phyloP scores from a whole-genome alignment of 106 monocot genomes.

The Apostasia ramifera region DNA sequence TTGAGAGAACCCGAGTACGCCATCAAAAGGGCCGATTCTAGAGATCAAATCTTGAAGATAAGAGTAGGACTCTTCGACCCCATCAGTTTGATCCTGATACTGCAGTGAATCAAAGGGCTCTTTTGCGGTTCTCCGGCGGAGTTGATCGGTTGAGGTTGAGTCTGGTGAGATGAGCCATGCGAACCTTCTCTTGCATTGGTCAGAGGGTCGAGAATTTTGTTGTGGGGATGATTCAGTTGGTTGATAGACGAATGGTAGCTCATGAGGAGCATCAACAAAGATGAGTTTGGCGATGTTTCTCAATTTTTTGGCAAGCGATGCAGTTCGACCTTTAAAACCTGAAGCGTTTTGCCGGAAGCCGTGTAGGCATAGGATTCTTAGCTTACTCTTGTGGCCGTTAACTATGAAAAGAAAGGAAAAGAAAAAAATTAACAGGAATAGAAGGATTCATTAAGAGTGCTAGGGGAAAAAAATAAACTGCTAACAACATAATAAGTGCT shows the following conservation, averaged over 20 bases:
- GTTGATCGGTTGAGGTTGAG: slow-evolving; percentile 5
- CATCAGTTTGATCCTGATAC: slow-evolving; percentile 68
- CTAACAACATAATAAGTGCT: neutral
- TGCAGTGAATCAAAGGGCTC: slow-evolving; percentile 74
- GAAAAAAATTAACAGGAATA: neutral
- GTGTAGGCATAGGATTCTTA: slow-evolving; percentile 88
- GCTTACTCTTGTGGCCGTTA: slow-evolving; percentile 29
- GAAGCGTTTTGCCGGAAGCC: slow-evolving; percentile 94
- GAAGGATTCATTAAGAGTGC: neutral
- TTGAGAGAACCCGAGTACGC: slow-evolving; percentile 93
- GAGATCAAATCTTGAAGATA: slow-evolving; percentile 37
- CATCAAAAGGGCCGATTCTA: slow-evolving; percentile 69
- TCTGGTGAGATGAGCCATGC: slow-evolving; percentile 67
- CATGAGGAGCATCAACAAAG: slow-evolving; percentile 77
- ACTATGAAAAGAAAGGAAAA: slow-evolving; percentile 20
- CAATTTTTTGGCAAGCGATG: slow-evolving; percentile 84
- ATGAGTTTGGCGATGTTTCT: slow-evolving; percentile 56
- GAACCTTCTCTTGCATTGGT: slow-evolving; percentile 50
- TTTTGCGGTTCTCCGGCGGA: slow-evolving; percentile 28
- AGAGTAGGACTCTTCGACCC: slow-evolving; percentile 67
- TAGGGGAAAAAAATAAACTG: neutral
- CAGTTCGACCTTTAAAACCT: slow-evolving; percentile 85
- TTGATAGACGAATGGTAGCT: slow-evolving; percentile 60
- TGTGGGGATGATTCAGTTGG: neutral
- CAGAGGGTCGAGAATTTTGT: slow-evolving; percentile 10